Evolutionary conservation across 768 basidiomycete genomes (phyloP).

Genomic region (Heimioporus sp.): DNA sequence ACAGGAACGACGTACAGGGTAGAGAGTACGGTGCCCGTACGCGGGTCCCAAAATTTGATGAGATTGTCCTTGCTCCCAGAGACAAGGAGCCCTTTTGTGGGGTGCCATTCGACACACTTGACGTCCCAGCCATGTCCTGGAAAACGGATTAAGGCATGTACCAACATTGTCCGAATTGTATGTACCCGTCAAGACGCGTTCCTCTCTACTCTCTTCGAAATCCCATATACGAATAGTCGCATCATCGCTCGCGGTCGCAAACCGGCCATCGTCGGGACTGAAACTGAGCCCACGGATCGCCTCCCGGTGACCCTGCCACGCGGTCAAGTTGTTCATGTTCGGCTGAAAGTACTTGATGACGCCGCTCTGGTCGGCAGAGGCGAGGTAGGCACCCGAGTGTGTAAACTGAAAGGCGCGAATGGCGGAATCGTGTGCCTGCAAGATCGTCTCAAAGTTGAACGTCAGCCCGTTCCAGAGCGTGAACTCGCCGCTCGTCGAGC

Average conservation of each 20-base stretch:
- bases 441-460: constrained; percentile 99
- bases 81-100: constrained; percentile 90
- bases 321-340: constrained; percentile 97
- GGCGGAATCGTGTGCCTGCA: constrained; percentile 97
- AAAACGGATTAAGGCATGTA: constrained; percentile 11
- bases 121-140: constrained; percentile 99
- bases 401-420: constrained; percentile 90
- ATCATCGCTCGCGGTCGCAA: constrained; percentile 96
- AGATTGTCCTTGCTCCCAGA: constrained; percentile 94
- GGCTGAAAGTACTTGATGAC: constrained; percentile 34
- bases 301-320: constrained; percentile 92
- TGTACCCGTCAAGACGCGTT: constrained; percentile 80
- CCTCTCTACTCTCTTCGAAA: constrained; percentile 88
- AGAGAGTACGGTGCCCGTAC: constrained; percentile 86
- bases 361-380: constrained; percentile 50
- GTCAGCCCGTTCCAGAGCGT: constrained; percentile 99
- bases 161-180: no score
- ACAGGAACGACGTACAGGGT: constrained; percentile 63
- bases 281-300: constrained; percentile 90
- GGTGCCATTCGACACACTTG: constrained; percentile 98
- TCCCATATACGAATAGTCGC: constrained; percentile 94
- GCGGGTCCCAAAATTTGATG: constrained; percentile 87
- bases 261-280: constrained; percentile 87
- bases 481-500: constrained; percentile 96
- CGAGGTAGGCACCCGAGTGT: constrained; percentile 90